Conservation (phyloP, 2,329 filamentous ascomycete genomes). For the Aspergillus novoparasiticus region DNA sequence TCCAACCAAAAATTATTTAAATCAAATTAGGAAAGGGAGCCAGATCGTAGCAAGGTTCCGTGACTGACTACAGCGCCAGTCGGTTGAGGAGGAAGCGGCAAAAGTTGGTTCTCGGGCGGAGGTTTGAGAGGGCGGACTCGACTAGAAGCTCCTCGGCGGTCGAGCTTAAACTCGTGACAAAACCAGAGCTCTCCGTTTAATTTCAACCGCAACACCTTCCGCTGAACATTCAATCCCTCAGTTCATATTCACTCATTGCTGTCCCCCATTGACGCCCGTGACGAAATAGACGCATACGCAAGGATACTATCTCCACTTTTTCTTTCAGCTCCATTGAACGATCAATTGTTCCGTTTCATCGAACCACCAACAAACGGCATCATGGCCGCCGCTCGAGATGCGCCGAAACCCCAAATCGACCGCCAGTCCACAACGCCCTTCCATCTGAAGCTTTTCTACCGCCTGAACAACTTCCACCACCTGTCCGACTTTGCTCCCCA, state of each 20-base stretch:
- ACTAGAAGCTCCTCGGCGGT: neutral
- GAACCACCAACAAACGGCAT: neutral
- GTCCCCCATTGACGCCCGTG: neutral
- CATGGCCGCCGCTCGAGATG: conserved; percentile 31
- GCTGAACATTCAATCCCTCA: neutral
- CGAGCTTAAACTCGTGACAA: conserved; percentile 12
- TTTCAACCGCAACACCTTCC: neutral
- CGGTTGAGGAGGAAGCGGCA: neutral
- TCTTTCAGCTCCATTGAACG: neutral
- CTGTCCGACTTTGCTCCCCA: conserved; percentile 44
- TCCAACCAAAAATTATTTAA: neutral
- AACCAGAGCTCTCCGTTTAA: conserved; percentile 5
- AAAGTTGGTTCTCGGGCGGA: neutral
- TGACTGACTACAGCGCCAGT: neutral
- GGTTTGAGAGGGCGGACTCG: neutral
- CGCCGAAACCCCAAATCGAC: conserved; percentile 55
- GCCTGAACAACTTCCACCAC: conserved; percentile 69
- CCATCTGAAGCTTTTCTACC: conserved; percentile 83
- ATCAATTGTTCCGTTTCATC: neutral
- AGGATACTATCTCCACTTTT: neutral
- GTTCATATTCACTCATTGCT: neutral
- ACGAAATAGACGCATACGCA: neutral
- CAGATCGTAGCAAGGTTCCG: neutral
- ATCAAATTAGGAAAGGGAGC: neutral
- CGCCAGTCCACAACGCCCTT: conserved; percentile 77